Conservation (phyloP, 2,329 filamentous ascomycete genomes). For the Sporothrix brasiliensis region DNA sequence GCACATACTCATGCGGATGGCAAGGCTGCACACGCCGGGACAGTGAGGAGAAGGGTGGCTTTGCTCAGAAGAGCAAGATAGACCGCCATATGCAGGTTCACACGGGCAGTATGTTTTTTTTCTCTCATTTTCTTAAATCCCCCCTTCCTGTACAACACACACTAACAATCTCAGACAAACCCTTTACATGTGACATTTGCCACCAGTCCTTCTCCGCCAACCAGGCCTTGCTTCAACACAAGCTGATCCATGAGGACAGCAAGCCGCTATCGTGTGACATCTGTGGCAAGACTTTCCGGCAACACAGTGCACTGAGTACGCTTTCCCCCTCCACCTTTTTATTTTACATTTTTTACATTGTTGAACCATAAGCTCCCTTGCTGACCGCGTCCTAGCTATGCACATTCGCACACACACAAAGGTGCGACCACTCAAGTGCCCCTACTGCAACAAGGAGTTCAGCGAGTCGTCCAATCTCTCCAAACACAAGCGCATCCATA, state of each 20-base stretch:
- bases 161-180: slow-evolving; percentile 53
- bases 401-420: slow-evolving; percentile 68
- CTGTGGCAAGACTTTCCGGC: slow-evolving; percentile 64
- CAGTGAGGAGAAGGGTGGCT: slow-evolving; percentile 49
- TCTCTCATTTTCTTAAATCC: not conserved
- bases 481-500: slow-evolving; percentile 66
- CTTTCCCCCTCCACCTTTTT: slow-evolving; percentile 28
- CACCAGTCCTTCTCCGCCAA: slow-evolving; percentile 64
- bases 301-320: slow-evolving; percentile 68
- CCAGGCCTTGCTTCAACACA: slow-evolving; percentile 68
- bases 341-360: not conserved
- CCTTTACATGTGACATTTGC: slow-evolving; percentile 60
- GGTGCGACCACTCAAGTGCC: slow-evolving; percentile 63
- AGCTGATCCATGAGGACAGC: slow-evolving; percentile 66
- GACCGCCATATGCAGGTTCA: slow-evolving; percentile 68
- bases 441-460: slow-evolving; percentile 62
- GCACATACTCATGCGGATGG: slow-evolving; percentile 59
- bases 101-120: slow-evolving; percentile 58
- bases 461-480: slow-evolving; percentile 68
- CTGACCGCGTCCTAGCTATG: slow-evolving; percentile 54
- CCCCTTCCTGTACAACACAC: too few relatives aligned
- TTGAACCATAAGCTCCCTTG: too few relatives aligned
- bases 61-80: slow-evolving; percentile 64
- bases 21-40: slow-evolving; percentile 56
- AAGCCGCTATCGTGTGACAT: slow-evolving; percentile 63